These are phyloP conservation scores for Groenewaldozyma salmanticensis DNA, from an alignment of 805 yeast species.

Conservation along the genomic window DNA sequence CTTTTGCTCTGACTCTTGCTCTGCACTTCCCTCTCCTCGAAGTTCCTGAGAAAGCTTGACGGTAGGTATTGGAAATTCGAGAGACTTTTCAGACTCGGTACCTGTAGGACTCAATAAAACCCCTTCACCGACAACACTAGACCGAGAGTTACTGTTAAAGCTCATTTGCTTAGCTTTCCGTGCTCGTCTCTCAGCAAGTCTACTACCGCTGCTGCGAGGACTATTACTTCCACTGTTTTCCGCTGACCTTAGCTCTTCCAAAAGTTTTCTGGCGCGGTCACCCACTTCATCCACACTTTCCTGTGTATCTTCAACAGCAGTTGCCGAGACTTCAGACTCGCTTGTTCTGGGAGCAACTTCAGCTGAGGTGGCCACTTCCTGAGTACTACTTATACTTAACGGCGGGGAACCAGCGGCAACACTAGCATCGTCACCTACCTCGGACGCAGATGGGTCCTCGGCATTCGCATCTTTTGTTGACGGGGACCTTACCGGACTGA, in stretches of 20 bases:
- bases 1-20: not conserved
- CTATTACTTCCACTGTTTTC: constrained; percentile 7
- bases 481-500: not conserved
- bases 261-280: constrained; percentile 51
- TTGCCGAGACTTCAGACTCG: constrained; percentile 1
- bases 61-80: too few species aligned
- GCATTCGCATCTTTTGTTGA: not conserved
- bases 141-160: not conserved
- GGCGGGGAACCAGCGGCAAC: too few species aligned
- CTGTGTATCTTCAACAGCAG: constrained; percentile 3
- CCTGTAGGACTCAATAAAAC: too few species aligned
- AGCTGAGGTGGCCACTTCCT: not conserved
- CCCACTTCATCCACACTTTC: constrained; percentile 38
- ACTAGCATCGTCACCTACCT: not conserved
- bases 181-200: constrained; percentile 20
- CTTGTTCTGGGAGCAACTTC: too few species aligned
- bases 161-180: constrained; percentile 15
- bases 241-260: constrained; percentile 48
- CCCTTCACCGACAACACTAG: not conserved
- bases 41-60: too few species aligned
- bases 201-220: constrained; percentile 6
- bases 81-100: too few species aligned
- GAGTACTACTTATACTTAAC: constrained; percentile 1
- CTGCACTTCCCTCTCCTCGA: too few species aligned
- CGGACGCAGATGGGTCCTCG: not conserved